phyloP scores from a whole-genome alignment of 2,329 filamentous ascomycete species.

The Trichoderma breve region DNA sequence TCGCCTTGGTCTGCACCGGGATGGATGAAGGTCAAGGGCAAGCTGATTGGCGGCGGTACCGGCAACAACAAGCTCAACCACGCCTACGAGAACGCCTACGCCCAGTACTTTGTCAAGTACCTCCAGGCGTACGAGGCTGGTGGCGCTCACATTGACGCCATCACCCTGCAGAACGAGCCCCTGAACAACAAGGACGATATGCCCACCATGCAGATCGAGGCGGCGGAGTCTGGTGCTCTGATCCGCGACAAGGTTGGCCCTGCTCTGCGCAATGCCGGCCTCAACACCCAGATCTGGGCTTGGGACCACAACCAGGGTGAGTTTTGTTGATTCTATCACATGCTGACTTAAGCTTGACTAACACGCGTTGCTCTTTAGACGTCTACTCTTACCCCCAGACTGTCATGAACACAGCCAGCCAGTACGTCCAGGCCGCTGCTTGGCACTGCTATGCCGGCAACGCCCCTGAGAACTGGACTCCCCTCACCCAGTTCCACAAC shows the following conservation, averaged over 20 bases:
- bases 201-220: constrained; percentile 40
- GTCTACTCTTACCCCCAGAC: constrained; percentile 36
- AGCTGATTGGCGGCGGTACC: constrained; percentile 33
- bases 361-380: not conserved
- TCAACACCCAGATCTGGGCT: constrained; percentile 47
- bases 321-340: not conserved
- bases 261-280: constrained; percentile 37
- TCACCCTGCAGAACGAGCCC: constrained; percentile 47
- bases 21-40: constrained; percentile 43
- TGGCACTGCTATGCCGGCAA: constrained; percentile 44
- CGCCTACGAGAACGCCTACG: constrained; percentile 33
- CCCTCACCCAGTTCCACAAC: constrained; percentile 41
- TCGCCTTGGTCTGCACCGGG: constrained; percentile 41
- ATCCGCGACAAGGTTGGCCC: constrained; percentile 41
- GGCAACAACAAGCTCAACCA: constrained; percentile 40
- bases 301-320: constrained; percentile 40
- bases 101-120: constrained; percentile 43
- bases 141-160: constrained; percentile 40
- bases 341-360: not conserved
- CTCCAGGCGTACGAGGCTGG: constrained; percentile 38
- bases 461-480: constrained; percentile 34
- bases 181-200: constrained; percentile 39
- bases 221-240: constrained; percentile 37
- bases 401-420: constrained; percentile 35
- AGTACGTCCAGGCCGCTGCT: constrained; percentile 35